phyloP scores from a whole-genome alignment of 306 rosid genomes.

The Vachellia pachyceras region DNA sequence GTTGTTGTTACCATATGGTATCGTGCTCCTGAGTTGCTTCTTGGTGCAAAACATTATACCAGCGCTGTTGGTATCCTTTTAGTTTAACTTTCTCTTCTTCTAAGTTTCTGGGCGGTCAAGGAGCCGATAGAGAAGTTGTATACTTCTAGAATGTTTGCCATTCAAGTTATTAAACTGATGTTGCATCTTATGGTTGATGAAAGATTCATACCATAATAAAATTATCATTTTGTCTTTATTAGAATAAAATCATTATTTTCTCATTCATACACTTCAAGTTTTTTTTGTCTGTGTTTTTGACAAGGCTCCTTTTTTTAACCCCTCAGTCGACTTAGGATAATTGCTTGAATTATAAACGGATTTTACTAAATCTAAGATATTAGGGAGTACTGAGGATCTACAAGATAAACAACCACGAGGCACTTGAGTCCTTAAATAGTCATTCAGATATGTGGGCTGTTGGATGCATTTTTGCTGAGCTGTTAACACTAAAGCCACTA shows the following conservation, averaged over 20 bases:
- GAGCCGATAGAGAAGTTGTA: neutral
- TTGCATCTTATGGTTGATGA: conserved; percentile 26
- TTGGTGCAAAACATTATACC: conserved; percentile 97
- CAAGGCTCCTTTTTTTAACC: neutral
- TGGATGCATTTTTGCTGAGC: conserved; percentile 99
- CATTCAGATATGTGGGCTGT: conserved; percentile 97
- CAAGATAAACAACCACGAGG: conserved; percentile 23
- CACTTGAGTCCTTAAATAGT: conserved; percentile 45
- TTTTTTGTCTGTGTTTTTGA: conserved; percentile 15
- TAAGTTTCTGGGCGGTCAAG: conserved; percentile 13
- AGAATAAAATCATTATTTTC: conserved; percentile 18
- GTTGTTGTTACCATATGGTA: conserved; percentile 99
- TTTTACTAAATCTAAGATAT: conserved; percentile 30
- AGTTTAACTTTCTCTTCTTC: conserved; percentile 15
- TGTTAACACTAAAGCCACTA: conserved; percentile 94
- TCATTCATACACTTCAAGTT: conserved; percentile 14
- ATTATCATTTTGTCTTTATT: neutral
- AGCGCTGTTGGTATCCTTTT: conserved; percentile 96
- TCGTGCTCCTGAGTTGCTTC: conserved; percentile 99
- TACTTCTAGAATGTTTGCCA: conserved; percentile 8
- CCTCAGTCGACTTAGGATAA: conserved; percentile 27
- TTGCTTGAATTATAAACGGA: conserved; percentile 26
- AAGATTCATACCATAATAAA: conserved; percentile 3
- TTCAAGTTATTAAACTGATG: conserved; percentile 23
- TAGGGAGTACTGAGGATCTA: conserved; percentile 20